Base-by-base conservation (phyloP, 805 yeast species). In the Hanseniaspora guilliermondii region DNA sequence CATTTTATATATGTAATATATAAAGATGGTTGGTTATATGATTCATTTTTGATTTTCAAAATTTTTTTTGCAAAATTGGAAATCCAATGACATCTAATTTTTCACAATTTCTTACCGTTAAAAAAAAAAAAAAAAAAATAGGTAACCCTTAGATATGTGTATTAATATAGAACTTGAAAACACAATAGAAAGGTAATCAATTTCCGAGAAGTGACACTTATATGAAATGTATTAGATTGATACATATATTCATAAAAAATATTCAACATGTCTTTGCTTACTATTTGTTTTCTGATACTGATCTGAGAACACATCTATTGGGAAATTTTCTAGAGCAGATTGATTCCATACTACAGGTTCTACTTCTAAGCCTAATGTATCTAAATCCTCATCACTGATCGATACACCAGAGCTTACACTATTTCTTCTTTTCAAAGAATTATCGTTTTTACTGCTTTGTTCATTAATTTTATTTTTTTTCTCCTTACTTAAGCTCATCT, bases 281-380 rank as follows among this genome's bases (percentile, higher is more conserved):
- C 70, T 69, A 9, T 68, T 65, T 36, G 59, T 61, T 16, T 66
- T 62, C 49, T 68, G 71, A 53, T 66, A 67, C 32, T 62, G 61
- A 39, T 68, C 71, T 6, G 71, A 68, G 47, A 65, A 68, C 6
- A 65, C 58, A 45, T 67, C 68, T 1, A 56, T 19, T 8, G 56
- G 58, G 16, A 56, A 17, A 33, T 52, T 33, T 5, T 48, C 49
- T 7, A 58, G 14, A 6, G 19, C 19, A 44, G 47, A 27, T 6
- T 30, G 30, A 21, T 44, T 44, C 35, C 24, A 30, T 22, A 33
- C 57, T 19, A 56, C 60, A 25, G 56, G 47, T n/a, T 57, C 37
- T 8, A 48, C 36, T 12, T 47, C 52, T 3, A 49, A 14, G 9
- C 53, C 53, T 19, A 49, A n/a, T 12, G n/a, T 35, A 14, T 24